A percentile compares a stretch with the other conserved stretches of the same genome.
Evolutionary conservation across 2,329 filamentous ascomycete species (phyloP).

Genomic region (Gaeumannomyces sp.): DNA sequence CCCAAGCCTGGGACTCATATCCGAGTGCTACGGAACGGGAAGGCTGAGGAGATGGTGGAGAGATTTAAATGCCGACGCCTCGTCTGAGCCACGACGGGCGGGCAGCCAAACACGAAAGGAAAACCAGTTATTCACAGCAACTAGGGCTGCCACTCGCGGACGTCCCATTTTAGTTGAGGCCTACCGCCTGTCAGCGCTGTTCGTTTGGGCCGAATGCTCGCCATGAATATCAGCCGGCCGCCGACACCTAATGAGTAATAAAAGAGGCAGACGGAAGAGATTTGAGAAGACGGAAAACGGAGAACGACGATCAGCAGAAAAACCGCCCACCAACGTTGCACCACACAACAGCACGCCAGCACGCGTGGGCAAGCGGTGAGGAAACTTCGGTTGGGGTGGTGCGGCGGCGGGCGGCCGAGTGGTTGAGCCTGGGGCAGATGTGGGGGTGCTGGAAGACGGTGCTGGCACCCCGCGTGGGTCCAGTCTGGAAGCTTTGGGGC

Average conservation of each 20-base stretch:
- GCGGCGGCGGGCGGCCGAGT: not conserved
- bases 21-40: no score
- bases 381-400: not conserved
- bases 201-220: not conserved
- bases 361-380: not conserved
- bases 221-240: no score
- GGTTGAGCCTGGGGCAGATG: not conserved
- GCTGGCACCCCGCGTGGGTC: not conserved
- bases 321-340: not conserved
- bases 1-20: no score
- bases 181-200: not conserved
- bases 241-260: not conserved
- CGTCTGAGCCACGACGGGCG: not conserved
- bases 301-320: not conserved
- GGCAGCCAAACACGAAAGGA: not conserved
- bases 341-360: no score
- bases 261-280: not conserved
- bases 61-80: not conserved
- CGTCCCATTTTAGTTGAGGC: no score
- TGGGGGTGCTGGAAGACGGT: not conserved
- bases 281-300: not conserved
- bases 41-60: not conserved
- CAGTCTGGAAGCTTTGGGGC: not conserved
- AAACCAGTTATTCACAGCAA: no score
- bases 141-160: no score